Conservation (phyloP, 495 filamentous ascomycete genomes). For the Umbilicaria muhlenbergii region DNA sequence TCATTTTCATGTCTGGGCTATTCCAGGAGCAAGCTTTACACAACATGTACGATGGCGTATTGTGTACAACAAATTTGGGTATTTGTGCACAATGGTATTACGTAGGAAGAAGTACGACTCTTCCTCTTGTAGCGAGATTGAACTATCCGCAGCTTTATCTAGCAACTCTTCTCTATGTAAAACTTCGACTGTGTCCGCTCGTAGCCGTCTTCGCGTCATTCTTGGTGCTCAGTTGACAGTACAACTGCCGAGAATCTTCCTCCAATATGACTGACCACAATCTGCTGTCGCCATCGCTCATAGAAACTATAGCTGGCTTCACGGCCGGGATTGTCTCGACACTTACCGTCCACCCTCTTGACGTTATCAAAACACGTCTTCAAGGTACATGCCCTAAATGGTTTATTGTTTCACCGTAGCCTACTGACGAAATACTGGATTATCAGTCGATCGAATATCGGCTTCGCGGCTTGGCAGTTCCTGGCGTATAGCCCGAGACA, state of each 20-base stretch:
- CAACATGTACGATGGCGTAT: conserved; percentile 1
- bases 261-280: conserved; percentile 29
- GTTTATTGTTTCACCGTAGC: not conserved
- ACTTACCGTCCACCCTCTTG: conserved; percentile 69
- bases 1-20: not conserved
- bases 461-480: conserved; percentile 35
- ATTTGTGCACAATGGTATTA: too few species aligned
- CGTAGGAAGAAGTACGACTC: too few species aligned
- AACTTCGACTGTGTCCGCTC: too few species aligned
- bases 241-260: too few species aligned
- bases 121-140: too few species aligned
- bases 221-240: too few species aligned
- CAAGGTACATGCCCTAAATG: conserved; percentile 42
- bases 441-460: conserved; percentile 27
- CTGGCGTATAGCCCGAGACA: conserved; percentile 35
- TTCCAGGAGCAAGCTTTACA: not conserved
- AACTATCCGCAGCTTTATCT: too few species aligned
- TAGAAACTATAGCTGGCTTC: conserved; percentile 85
- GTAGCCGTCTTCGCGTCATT: too few species aligned
- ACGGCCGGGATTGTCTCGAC: conserved; percentile 76
- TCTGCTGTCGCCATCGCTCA: conserved; percentile 54
- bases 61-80: too few species aligned
- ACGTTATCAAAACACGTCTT: conserved; percentile 89
- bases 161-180: too few species aligned
- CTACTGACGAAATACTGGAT: not conserved